phyloP scores from a whole-genome alignment of 2,329 filamentous ascomycete genomes.

The Trichoderma breve region DNA sequence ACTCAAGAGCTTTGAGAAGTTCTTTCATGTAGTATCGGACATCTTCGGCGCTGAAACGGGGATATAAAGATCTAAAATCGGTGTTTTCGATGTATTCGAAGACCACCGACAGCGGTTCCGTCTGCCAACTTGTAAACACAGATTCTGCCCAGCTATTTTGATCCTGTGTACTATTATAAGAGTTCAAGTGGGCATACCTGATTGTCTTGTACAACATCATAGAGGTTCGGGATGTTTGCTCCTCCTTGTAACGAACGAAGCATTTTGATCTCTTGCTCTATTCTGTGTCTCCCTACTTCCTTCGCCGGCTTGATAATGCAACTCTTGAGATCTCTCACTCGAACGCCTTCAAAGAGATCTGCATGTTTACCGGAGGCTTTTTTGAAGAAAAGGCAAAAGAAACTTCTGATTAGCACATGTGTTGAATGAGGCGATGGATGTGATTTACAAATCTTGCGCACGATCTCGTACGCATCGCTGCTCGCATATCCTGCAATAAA shows the following conservation, averaged over 20 bases:
- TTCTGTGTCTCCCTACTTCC: constrained; percentile 99
- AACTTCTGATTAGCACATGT: constrained; percentile 26
- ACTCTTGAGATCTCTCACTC: constrained; percentile 99
- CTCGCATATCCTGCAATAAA: not conserved
- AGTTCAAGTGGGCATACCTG: constrained; percentile 55
- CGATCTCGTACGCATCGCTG: constrained; percentile 93
- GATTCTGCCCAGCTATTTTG: not conserved
- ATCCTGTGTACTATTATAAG: not conserved
- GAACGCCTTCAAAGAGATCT: constrained; percentile 98
- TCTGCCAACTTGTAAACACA: constrained; percentile 52
- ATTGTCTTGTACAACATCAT: constrained; percentile 93
- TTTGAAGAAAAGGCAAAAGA: not conserved
- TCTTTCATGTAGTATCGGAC: constrained; percentile 97
- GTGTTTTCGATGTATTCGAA: constrained; percentile 99
- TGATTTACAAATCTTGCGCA: constrained; percentile 85
- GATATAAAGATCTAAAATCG: constrained; percentile 94
- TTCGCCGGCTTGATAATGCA: constrained; percentile 99
- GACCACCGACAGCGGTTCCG: constrained; percentile 95
- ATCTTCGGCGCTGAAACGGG: constrained; percentile 95
- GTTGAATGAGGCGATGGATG: not conserved
- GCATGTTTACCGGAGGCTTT: constrained; percentile 96
- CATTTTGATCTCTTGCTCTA: constrained; percentile 99
- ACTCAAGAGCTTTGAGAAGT: constrained; percentile 94
- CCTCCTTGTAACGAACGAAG: constrained; percentile 95
- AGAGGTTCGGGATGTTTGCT: constrained; percentile 89